Evolutionary conservation across 306 rosid species (phyloP), one percentile per base, ranked within the genome.

Genomic region (Astragalus membranaceus): DNA sequence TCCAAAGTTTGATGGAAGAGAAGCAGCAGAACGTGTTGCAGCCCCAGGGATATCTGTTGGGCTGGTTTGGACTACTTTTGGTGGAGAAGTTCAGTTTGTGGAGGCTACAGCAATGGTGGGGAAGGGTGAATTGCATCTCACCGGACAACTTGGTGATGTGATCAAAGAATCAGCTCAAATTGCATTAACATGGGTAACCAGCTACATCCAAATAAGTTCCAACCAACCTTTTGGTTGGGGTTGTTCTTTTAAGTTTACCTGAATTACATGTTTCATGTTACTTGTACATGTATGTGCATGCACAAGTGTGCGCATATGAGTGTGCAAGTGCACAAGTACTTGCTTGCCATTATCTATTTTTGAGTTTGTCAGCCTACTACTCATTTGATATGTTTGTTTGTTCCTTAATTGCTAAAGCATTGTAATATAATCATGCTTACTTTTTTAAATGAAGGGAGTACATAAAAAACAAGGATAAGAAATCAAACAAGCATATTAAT

Each of bases 41-140:
- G 35, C 78, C 12, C 95, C 98, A 62, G 98, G 98, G 73, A 64
- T 87, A 65, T 90, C 95, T 53, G 92, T 94, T 81, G 97, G 98
- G 76, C 82, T 94, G 71, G 97, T 94, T 75, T 94, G 98, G 98
- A 94, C 98, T 75, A 72, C 95, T 64, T 83, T 94, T 69, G 98
- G 98, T 65, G 98, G 98, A 70, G 98, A 94, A 80, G 97, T 94
- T 80, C 98, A 94, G 83, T 90, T 94, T 83, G 98, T 94, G 75
- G 98, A 94, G 88, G 97, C 91, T 48, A 85, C 98, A 46, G 86
- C 85, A 59, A 90, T 87, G 96, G 89, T 75, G 9, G 97, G 97
- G 70, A 94, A 87, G 87, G 97, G 97, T 57, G 98, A 88, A 76
- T 73, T 94, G 78, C 98, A 85, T 85, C 98, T 94, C 53, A 94